Evolutionary conservation across 768 basidiomycete species (phyloP), one percentile per base, ranked within the genome.

Genomic region (Pisolithus microcarpus): DNA sequence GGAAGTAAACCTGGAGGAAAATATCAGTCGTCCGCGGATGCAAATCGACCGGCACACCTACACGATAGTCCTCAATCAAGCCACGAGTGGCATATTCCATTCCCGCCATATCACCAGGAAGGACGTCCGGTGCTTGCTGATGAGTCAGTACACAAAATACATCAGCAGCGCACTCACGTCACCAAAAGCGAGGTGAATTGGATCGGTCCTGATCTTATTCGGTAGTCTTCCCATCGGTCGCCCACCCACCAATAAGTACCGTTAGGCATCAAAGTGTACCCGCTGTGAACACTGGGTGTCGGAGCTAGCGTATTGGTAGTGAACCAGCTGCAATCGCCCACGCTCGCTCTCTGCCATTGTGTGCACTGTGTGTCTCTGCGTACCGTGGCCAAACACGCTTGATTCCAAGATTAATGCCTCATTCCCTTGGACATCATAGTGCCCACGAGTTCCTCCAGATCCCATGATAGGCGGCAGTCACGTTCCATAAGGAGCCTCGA

Each of bases 231-330:
- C 70, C 8, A 73, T 50, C 1, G 69, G 64, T 50, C 66, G 66
- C 7, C 76, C 76, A 11, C 72, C 58, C 9, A 79, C 63, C 16
- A 77, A 62, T 1, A 59, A 21, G 57, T 45, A 11, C 76, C 76
- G 16, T 65, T 56, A 3, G 1, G 78, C 31, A 49, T 80, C 70
- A 18, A 74, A 60, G 44, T 70, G 65, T 6, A 78, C 62, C 18
- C n/a, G 43, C 43, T 70, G 70, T 18, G 57, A 52, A 31, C 37
- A 48, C 28, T 57, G 51, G 13, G 38, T 52, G 1, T 31, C 16
- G 4, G 46, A 43, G 1, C 49, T 8, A 6, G 50, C 0, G 73
- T 67, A 16, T 21, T 43, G 16, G 60, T 64, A 7, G 39, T 50
- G 11, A 70, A 7, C 70, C 72, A 72, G 13, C 60, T 63, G 5